phyloP scores from a whole-genome alignment of 805 yeast species.

The Brettanomyces nanus region DNA sequence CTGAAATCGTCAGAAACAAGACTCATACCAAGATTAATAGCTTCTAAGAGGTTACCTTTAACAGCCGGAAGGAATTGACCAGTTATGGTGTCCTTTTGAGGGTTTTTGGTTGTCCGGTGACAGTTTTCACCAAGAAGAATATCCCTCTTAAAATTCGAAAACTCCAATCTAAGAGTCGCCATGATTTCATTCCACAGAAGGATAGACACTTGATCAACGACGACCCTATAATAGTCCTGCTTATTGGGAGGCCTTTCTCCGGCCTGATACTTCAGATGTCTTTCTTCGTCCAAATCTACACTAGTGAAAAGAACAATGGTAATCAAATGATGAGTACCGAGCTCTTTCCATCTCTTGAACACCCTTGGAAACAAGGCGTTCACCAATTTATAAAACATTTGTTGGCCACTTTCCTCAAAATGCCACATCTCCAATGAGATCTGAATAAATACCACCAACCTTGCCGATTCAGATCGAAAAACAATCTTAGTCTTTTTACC shows the following conservation, averaged over 20 bases:
- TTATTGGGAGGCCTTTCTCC: slow-evolving; percentile 67
- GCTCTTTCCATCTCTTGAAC: slow-evolving; percentile 78
- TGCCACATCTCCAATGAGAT: slow-evolving; percentile 96
- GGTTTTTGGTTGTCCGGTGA: slow-evolving; percentile 26
- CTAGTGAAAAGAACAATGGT: slow-evolving; percentile 85
- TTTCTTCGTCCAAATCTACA: slow-evolving; percentile 44
- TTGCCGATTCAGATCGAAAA: slow-evolving; percentile 87
- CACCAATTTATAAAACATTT: slow-evolving; percentile 84
- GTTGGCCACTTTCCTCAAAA: slow-evolving; percentile 93
- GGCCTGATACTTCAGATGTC: slow-evolving; percentile 36
- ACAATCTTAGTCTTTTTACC: slow-evolving; percentile 70
- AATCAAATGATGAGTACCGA: slow-evolving; percentile 83
- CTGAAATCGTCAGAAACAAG: slow-evolving; percentile 68
- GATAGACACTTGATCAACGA: slow-evolving; percentile 88
- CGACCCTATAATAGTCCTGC: slow-evolving; percentile 82
- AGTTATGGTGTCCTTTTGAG: slow-evolving; percentile 33
- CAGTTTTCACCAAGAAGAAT: slow-evolving; percentile 41
- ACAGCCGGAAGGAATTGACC: slow-evolving; percentile 77
- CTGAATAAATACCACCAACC: slow-evolving; percentile 75
- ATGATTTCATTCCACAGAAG: slow-evolving; percentile 87
- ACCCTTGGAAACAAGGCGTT: slow-evolving; percentile 88
- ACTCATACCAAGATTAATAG: slow-evolving; percentile 76
- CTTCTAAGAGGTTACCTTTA: slow-evolving; percentile 84
- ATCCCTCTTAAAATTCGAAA: slow-evolving; percentile 71
- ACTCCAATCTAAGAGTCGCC: slow-evolving; percentile 79